Percentiles rank a stretch among this genome's conserved stretches.
phyloP scores from a whole-genome alignment of 2,329 filamentous ascomycete species.

The Nemania diffusa region DNA sequence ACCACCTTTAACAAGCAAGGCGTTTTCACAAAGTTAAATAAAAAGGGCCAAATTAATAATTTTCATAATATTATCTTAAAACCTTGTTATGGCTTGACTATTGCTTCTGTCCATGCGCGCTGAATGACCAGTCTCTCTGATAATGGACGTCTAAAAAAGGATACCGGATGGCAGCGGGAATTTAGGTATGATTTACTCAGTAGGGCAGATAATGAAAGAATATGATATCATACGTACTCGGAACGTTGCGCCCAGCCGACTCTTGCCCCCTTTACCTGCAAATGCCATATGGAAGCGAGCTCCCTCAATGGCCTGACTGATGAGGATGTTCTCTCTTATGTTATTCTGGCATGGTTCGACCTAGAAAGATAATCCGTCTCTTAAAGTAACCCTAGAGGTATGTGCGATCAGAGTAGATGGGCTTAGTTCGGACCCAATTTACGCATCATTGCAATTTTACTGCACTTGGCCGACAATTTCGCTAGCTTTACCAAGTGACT shows the following conservation, averaged over 20 bases:
- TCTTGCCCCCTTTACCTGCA: conserved; percentile 21
- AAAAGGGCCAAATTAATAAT: background rate
- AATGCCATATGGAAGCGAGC: conserved; percentile 8
- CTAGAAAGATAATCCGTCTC: conserved; percentile 2
- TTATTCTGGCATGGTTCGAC: conserved; percentile 1
- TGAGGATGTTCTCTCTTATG: background rate
- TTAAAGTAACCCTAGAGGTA: background rate
- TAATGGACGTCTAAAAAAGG: conserved; percentile 19
- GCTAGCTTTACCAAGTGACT: conserved; percentile 86
- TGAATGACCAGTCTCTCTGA: conserved; percentile 22
- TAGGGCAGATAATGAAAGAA: conserved; percentile 17
- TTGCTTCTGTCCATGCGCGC: conserved; percentile 19
- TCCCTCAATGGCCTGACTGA: conserved; percentile 23
- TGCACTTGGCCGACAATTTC: conserved; percentile 92
- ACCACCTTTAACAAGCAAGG: no score
- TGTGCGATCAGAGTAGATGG: conserved; percentile 14
- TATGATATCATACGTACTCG: conserved; percentile 10
- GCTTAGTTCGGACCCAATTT: conserved; percentile 10
- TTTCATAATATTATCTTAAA: conserved; percentile 30
- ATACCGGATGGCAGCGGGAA: conserved; percentile 1
- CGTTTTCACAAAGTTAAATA: background rate
- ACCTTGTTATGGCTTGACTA: conserved; percentile 13
- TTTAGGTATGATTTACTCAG: conserved; percentile 2
- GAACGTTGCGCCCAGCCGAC: conserved; percentile 8
- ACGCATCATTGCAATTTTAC: conserved; percentile 50